These are phyloP conservation scores for Epichloe amarillans DNA, from an alignment of 2,329 filamentous ascomycete species.

Conservation along the genomic window DNA sequence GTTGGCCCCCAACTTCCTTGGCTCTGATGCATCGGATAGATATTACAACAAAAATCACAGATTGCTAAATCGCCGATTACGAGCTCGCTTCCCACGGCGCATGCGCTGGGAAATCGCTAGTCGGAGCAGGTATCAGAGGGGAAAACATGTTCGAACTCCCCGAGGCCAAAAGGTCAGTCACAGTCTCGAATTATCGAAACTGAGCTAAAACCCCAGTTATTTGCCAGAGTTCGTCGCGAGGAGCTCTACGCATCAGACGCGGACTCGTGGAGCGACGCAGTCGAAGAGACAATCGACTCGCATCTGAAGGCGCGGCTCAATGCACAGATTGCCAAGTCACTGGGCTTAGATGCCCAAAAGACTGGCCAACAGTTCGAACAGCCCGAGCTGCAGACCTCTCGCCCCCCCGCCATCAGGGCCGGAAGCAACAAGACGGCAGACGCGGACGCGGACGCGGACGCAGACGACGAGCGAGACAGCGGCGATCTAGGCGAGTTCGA, in stretches of 20 bases:
- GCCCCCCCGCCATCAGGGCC: no score
- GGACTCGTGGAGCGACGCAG: slow-evolving; percentile 12
- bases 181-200: not conserved
- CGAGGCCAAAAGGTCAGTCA: slow-evolving; percentile 18
- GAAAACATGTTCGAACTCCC: slow-evolving; percentile 17
- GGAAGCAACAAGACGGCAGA: slow-evolving; percentile 4
- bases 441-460: slow-evolving; percentile 14
- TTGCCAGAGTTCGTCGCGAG: slow-evolving; percentile 37
- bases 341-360: slow-evolving; percentile 24
- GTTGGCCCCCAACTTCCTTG: not conserved
- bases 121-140: no score
- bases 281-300: slow-evolving; percentile 21
- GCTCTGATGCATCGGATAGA: not conserved
- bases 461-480: slow-evolving; percentile 12
- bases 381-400: not conserved
- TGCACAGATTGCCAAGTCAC: slow-evolving; percentile 32
- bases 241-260: slow-evolving; percentile 32
- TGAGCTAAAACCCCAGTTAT: not conserved
- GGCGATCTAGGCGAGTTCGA: slow-evolving; percentile 30
- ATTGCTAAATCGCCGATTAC: not conserved
- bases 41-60: no score
- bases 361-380: not conserved
- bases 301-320: slow-evolving; percentile 31
- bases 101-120: not conserved
- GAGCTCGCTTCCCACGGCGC: not conserved